These are phyloP conservation scores for Coniochaeta prunicola DNA, from an alignment of 2,329 filamentous ascomycete genomes.

Conservation along the genomic window DNA sequence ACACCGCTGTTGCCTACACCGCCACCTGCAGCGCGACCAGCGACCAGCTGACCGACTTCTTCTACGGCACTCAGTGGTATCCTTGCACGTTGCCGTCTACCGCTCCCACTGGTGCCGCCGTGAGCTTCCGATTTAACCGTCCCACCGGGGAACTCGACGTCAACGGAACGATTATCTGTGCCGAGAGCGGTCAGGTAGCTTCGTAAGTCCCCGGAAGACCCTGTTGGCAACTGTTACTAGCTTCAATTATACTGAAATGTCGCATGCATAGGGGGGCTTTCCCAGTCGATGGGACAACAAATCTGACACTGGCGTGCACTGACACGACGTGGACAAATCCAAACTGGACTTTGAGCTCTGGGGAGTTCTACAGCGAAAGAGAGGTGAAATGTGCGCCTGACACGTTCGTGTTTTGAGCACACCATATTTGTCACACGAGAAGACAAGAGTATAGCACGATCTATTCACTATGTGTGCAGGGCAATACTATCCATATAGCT, in stretches of 20 bases:
- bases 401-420: background rate
- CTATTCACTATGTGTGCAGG: no score
- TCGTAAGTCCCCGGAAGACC: background rate
- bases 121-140: background rate
- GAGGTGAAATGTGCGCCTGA: background rate
- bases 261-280: background rate
- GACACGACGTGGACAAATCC: background rate
- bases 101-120: background rate
- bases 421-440: no score
- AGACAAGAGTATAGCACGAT: no score
- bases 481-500: no score
- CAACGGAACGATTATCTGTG: background rate
- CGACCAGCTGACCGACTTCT: constrained; percentile 34
- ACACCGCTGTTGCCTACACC: constrained; percentile 29
- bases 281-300: background rate
- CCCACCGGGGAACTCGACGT: background rate
- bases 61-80: constrained; percentile 36
- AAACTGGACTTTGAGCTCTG: background rate
- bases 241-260: background rate
- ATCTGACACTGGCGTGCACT: background rate
- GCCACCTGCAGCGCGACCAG: constrained; percentile 31
- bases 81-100: constrained; percentile 24
- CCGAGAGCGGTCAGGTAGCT: background rate
- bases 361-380: background rate
- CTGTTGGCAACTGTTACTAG: background rate